These are phyloP conservation scores for Cladosporium cucumerinum DNA, from an alignment of 2,329 filamentous ascomycete genomes.

Conservation along the genomic window DNA sequence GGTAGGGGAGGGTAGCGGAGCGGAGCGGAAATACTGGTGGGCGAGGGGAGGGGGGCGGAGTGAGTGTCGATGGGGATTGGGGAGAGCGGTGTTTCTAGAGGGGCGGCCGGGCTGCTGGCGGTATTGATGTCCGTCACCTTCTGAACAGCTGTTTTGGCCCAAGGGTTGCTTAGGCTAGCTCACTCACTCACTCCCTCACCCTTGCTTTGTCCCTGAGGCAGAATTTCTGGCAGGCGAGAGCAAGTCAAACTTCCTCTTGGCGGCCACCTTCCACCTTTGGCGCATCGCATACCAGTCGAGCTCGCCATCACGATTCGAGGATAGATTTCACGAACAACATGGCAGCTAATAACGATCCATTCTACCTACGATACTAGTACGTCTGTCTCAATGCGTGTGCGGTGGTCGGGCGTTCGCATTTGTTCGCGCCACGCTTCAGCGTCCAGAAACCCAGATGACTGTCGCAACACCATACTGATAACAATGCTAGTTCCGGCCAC, in stretches of 20 bases:
- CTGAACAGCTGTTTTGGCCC: slow-evolving; percentile 14
- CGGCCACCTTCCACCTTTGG: slow-evolving; percentile 3
- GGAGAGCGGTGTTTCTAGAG: slow-evolving; percentile 2
- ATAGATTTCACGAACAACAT: slow-evolving; percentile 44
- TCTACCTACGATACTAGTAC: slow-evolving; percentile 98
- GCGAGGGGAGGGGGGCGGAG: neutral
- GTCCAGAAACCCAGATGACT: neutral
- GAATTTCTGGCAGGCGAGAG: neutral
- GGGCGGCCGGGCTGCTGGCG: neutral
- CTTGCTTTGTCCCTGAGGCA: neutral
- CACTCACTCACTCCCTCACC: neutral
- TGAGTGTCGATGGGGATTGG: neutral
- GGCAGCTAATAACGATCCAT: slow-evolving; percentile 69
- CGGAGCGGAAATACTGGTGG: neutral
- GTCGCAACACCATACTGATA: neutral
- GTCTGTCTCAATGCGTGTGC: slow-evolving; percentile 44
- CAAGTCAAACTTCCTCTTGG: slow-evolving; percentile 4
- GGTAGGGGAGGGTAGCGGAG: neutral
- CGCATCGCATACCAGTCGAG: neutral
- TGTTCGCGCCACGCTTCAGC: neutral
- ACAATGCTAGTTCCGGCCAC: slow-evolving; percentile 74
- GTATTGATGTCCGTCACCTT: slow-evolving; percentile 15
- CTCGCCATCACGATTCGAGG: neutral
- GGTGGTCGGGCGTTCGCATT: no score
- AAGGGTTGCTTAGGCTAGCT: neutral